Base-by-base conservation (phyloP, 163 green algal genomes). In the Volvox carteri region DNA sequence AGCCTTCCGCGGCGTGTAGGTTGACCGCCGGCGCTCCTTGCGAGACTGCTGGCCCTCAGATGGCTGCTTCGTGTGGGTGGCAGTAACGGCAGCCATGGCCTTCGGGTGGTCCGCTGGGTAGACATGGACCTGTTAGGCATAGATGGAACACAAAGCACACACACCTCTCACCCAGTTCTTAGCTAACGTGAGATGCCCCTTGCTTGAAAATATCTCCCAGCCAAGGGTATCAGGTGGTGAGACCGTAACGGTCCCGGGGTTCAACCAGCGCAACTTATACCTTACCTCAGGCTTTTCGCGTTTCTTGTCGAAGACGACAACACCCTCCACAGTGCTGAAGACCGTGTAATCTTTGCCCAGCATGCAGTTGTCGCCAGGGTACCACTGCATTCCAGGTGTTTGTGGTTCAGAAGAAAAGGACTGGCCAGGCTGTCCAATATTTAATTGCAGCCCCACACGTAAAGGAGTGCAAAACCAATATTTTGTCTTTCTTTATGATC, bases 341-440 rank as follows among this genome's bases (percentile, higher is more conserved):
- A 99, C 90, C 16, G 98, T 99, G 95, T 98, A 98, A 93, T 99
- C 98, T 77, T 97, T 98, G 81, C 98, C 98, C 35, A 95, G 77
- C 54, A 95, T 95, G 65, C 98, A 97, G 88, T 98, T 98, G 21
- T 95, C 92, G 78, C 98, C 98, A n/a, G 98, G 90, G 90, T 99
- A 95, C 90, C 98, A 97, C 95, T 99, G 95, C 35, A 44, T 28
- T 42, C 39, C 70, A 78, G 54, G 28, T 19, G 28, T 25, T 65
- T 23, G 54, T 12, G 54, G 54, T 65, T 8, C 5, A 65, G 7
- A 23, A 65, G 7, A 23, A 65, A 30, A 65, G 28, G 54, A 23
- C 54, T 65, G 19, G 28, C 8, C 54, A 65, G 54, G 28, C n/a
- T 65, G 54, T 4, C 5, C 54, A 23, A 12, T 5, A 65, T 65